These are phyloP conservation scores for Strigomonas oncopelti DNA, from an alignment of 208 protist species.

Conservation along the genomic window DNA sequence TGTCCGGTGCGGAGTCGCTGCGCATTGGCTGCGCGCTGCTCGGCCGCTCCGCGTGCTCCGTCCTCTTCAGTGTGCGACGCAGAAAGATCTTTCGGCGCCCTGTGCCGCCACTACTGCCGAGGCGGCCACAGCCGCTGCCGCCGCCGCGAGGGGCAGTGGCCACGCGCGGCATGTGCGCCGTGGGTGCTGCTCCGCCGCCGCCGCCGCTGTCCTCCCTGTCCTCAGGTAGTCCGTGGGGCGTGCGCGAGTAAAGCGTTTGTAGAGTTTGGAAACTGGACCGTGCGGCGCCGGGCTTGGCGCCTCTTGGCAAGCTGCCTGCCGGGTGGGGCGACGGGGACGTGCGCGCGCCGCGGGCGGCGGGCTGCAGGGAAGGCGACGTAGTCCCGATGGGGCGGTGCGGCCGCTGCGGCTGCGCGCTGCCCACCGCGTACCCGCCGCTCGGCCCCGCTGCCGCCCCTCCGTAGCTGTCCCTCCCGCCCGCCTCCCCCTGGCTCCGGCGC, in stretches of 20 bases:
- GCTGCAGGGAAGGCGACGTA: neutral
- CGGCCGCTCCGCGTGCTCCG: neutral
- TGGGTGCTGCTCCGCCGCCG: neutral
- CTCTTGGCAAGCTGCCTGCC: too few species aligned
- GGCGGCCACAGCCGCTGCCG: neutral
- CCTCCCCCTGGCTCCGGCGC: neutral
- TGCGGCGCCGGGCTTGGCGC: too few species aligned
- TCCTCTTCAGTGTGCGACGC: neutral
- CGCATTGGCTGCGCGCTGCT: neutral
- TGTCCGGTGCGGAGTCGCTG: neutral
- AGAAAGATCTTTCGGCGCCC: neutral
- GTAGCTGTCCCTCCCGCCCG: neutral
- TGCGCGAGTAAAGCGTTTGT: too few species aligned
- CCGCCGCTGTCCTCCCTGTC: too few species aligned
- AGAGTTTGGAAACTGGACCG: too few species aligned
- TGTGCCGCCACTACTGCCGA: neutral
- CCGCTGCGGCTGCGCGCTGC: neutral
- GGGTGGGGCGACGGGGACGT: neutral
- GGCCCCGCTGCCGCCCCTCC: too few species aligned
- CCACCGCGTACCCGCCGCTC: too few species aligned
- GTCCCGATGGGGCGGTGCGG: neutral
- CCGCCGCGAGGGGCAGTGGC: neutral
- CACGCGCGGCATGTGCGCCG: neutral
- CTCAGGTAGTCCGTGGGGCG: too few species aligned
- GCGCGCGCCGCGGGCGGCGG: neutral